A percentile compares a stretch with the other conserved stretches of the same genome.
Evolutionary conservation across 2,329 filamentous ascomycete genomes (phyloP).

Genomic region (Fonsecaea pedrosoi): DNA sequence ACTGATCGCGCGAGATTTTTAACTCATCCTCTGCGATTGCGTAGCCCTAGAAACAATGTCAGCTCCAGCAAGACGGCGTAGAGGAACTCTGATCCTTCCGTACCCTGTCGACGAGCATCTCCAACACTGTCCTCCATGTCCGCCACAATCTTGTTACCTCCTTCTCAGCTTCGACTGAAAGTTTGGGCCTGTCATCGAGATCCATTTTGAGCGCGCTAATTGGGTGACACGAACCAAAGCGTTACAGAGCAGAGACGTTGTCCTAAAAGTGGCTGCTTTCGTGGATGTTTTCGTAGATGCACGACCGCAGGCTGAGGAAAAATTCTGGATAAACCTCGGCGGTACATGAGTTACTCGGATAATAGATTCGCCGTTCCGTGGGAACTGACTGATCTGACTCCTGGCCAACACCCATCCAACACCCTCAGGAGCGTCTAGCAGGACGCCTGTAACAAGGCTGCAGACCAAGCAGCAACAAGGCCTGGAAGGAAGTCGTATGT

Average conservation of each 20-base stretch:
- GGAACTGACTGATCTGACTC: background rate
- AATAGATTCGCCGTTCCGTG: background rate
- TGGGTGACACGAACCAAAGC: background rate
- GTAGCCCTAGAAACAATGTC: slow-evolving; percentile 73
- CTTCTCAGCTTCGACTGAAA: slow-evolving; percentile 35
- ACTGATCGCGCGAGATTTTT: slow-evolving; percentile 82
- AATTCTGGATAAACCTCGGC: slow-evolving; percentile 21
- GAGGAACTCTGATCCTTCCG: slow-evolving; percentile 43
- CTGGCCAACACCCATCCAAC: too few species aligned
- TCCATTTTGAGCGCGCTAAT: slow-evolving; percentile 23
- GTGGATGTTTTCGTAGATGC: background rate
- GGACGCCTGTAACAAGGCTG: too few species aligned
- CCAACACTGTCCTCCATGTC: slow-evolving; percentile 88
- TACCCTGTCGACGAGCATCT: slow-evolving; percentile 93
- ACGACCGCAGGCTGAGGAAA: slow-evolving; percentile 2
- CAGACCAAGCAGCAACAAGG: too few species aligned
- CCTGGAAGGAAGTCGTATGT: too few species aligned
- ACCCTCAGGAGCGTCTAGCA: too few species aligned
- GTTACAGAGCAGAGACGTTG: background rate
- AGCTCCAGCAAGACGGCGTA: slow-evolving; percentile 3
- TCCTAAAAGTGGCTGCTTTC: background rate
- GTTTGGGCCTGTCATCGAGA: slow-evolving; percentile 30
- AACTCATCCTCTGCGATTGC: slow-evolving; percentile 89
- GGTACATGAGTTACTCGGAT: background rate
- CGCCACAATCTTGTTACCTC: slow-evolving; percentile 77